phyloP scores from a whole-genome alignment of 2,329 filamentous ascomycete genomes.

The Nothomitra cinnamomea region DNA sequence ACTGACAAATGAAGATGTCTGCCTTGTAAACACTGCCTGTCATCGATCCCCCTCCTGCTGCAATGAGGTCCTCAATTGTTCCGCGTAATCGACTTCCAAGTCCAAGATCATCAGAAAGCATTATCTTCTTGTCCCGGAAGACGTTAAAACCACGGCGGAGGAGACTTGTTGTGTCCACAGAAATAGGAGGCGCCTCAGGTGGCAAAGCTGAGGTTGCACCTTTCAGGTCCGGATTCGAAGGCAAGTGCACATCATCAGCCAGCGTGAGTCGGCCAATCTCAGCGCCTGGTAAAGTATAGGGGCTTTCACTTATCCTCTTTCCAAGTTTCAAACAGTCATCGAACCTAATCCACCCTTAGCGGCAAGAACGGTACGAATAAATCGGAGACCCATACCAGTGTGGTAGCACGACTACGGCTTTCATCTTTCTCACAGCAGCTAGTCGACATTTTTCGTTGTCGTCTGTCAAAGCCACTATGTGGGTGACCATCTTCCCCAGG shows the following conservation, averaged over 20 bases:
- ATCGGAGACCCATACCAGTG: slow-evolving; percentile 49
- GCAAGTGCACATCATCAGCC: slow-evolving; percentile 38
- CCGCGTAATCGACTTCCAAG: slow-evolving; percentile 48
- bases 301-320: slow-evolving; percentile 73
- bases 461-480: slow-evolving; percentile 68
- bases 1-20: slow-evolving; percentile 76
- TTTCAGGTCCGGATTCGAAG: slow-evolving; percentile 41
- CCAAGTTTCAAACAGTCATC: slow-evolving; percentile 91
- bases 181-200: slow-evolving; percentile 20
- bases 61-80: slow-evolving; percentile 55
- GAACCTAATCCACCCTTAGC: slow-evolving; percentile 45
- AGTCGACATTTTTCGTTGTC: slow-evolving; percentile 54
- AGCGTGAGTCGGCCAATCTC: slow-evolving; percentile 52
- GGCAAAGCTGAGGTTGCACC: slow-evolving; percentile 45
- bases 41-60: slow-evolving; percentile 51
- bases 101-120: slow-evolving; percentile 58
- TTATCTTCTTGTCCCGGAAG: slow-evolving; percentile 61
- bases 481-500: slow-evolving; percentile 61
- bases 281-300: slow-evolving; percentile 73
- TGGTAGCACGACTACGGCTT: slow-evolving; percentile 72
- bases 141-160: slow-evolving; percentile 42
- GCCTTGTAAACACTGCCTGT: slow-evolving; percentile 49
- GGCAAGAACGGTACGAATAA: background rate
- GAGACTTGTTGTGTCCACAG: slow-evolving; percentile 5
- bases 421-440: slow-evolving; percentile 46